These are phyloP conservation scores for Endoconidiophora polonica DNA, from an alignment of 2,329 filamentous ascomycete species.

Conservation along the genomic window DNA sequence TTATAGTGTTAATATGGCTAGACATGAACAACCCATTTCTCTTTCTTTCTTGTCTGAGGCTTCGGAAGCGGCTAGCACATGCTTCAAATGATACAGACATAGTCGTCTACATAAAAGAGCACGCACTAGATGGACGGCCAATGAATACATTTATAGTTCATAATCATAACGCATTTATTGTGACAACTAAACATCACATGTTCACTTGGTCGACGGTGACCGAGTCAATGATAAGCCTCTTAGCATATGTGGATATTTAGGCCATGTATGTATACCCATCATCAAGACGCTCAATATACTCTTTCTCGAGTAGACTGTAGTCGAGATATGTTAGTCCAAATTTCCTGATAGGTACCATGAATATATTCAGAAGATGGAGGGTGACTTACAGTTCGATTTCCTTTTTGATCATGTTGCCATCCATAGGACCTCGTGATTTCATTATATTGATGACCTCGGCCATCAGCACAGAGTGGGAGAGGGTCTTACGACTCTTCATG, in stretches of 20 bases:
- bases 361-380: not conserved
- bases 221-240: too few relatives aligned
- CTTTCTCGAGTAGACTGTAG: constrained; percentile 69
- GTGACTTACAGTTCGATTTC: constrained; percentile 76
- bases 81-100: too few relatives aligned
- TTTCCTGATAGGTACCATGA: not conserved
- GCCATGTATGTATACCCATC: constrained; percentile 56
- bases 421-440: constrained; percentile 68
- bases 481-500: constrained; percentile 84
- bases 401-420: constrained; percentile 78
- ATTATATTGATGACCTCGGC: constrained; percentile 87
- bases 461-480: constrained; percentile 74
- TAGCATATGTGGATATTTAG: constrained; percentile 20
- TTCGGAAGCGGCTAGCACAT: too few relatives aligned
- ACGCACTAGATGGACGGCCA: too few relatives aligned
- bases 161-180: too few relatives aligned
- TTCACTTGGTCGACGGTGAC: too few relatives aligned
- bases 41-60: too few relatives aligned
- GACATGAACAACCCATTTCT: too few relatives aligned
- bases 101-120: too few relatives aligned
- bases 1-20: too few relatives aligned
- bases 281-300: constrained; percentile 72
- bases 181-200: too few relatives aligned
- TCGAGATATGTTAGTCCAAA: constrained; percentile 16
- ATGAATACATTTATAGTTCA: too few relatives aligned